Percentiles rank a stretch among this genome's conserved stretches.
These are phyloP conservation scores for Russula brevipes DNA, from an alignment of 768 basidiomycete genomes.

Conservation along the genomic window DNA sequence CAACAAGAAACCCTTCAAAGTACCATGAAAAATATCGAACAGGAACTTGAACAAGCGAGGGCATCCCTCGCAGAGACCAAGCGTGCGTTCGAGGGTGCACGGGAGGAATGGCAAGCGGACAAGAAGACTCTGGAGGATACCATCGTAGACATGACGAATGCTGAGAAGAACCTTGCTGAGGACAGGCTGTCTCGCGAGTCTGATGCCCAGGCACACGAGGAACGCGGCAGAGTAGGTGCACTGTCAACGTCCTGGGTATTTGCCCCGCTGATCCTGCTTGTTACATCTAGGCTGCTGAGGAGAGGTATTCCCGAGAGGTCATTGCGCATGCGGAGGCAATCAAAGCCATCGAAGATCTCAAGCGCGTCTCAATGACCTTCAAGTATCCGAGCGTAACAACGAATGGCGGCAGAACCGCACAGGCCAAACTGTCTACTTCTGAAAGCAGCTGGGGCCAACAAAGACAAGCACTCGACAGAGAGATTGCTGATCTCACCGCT, in stretches of 20 bases:
- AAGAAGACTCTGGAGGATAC: slow-evolving; percentile 80
- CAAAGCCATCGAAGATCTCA: slow-evolving; percentile 61
- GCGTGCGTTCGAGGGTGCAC: slow-evolving; percentile 62
- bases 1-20: slow-evolving; percentile 60
- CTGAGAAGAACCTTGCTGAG: slow-evolving; percentile 61
- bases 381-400: slow-evolving; percentile 53
- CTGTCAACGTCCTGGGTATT: background rate
- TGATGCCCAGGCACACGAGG: slow-evolving; percentile 61
- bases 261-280: slow-evolving; percentile 2
- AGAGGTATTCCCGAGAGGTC: slow-evolving; percentile 76
- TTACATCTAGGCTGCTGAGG: slow-evolving; percentile 58
- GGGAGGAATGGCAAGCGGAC: slow-evolving; percentile 65
- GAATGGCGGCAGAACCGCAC: slow-evolving; percentile 67
- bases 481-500: slow-evolving; percentile 62
- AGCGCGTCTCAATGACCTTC: slow-evolving; percentile 51
- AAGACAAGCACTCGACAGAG: slow-evolving; percentile 70
- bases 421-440: slow-evolving; percentile 63
- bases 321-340: slow-evolving; percentile 81
- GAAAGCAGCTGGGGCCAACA: slow-evolving; percentile 80
- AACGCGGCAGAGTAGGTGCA: slow-evolving; percentile 55
- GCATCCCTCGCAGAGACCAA: slow-evolving; percentile 54
- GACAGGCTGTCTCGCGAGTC: slow-evolving; percentile 60
- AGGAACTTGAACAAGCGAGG: slow-evolving; percentile 48
- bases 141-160: slow-evolving; percentile 72
- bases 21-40: slow-evolving; percentile 48